Conservation (phyloP, 345 rosid species). For the Psidium friedrichsthalianum region DNA sequence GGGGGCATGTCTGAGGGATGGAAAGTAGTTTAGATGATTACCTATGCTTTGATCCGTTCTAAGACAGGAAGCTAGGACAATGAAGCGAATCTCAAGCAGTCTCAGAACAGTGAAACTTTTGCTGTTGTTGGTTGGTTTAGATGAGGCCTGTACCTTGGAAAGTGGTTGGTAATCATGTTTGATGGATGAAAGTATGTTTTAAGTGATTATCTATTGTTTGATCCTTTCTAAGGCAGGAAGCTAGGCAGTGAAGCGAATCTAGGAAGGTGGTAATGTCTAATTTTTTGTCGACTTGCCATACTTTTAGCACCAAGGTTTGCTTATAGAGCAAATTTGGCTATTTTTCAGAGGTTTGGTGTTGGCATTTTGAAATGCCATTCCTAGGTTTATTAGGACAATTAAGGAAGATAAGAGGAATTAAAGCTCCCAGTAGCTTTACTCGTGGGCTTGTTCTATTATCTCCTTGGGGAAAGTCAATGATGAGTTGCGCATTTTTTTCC, state of each 20-base stretch:
- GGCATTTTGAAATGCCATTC: not conserved
- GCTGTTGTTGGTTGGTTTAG: not conserved
- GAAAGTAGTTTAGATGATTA: not conserved
- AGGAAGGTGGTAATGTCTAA: not conserved
- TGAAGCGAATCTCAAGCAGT: not conserved
- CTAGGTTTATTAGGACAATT: not conserved
- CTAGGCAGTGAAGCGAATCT: not conserved
- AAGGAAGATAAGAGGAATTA: not conserved
- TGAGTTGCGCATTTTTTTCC: not conserved
- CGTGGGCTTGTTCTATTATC: not conserved
- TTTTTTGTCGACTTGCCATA: not conserved
- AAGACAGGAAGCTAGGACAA: not conserved
- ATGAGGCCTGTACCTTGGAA: not conserved
- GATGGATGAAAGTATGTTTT: not conserved
- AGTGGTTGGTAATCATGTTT: not conserved
- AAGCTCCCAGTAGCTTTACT: not conserved
- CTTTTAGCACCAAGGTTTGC: not conserved
- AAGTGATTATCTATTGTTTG: not conserved
- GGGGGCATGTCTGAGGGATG: not conserved
- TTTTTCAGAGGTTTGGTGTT: not conserved
- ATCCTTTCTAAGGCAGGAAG: not conserved
- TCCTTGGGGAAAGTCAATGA: not conserved
- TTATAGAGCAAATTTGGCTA: not conserved
- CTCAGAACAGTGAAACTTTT: not conserved
- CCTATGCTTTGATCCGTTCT: not conserved